Base-by-base conservation (phyloP, 2,329 filamentous ascomycete species). In the Colletotrichum tamarilloi region DNA sequence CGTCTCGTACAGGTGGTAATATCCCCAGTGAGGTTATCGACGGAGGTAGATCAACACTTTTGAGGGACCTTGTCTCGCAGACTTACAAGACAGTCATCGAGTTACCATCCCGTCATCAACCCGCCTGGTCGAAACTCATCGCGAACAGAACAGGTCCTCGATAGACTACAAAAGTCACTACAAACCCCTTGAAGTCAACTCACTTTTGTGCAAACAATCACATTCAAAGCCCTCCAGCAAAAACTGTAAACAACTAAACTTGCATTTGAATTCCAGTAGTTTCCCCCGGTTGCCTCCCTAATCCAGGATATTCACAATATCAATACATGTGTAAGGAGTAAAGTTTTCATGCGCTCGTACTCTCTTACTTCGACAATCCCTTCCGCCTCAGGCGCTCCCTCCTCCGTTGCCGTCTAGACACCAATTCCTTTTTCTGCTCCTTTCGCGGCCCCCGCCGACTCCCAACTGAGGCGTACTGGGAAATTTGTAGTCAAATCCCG, bases 221-320 rank as follows among this genome's bases (percentile, higher is more conserved):
- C 42, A 4, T 5, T 4, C 19, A 22, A 19, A 49, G 1, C 3
- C 42, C 16, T n/a, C 5, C 32, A 35, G 19, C 8, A 4, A 19
- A 55, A 26, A 52, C 9, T 12, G 7, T 22, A 24, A 46, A 49
- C 46, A 72, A 72, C 57, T 62, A 72, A 58, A 58, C 52, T 57
- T 49, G 30, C 64, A 28, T 32, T 70, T 66, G 60, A 70, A 71
- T 73, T 73, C 32, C 67, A 66, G 56, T 70, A 46, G 38, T 70
- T 71, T 66, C 35, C 60, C 59, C 24, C 32, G 16, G 14, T 7
- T 16, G 30, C 53, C 55, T 28, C 38, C 56, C 59, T 71, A 63
- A 62, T 64, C 74, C 72, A 74, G 67, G 60, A 49, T 71, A 67
- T 72, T 68, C 72, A 75, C 67, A 74, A 62, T 75, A 75, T 22